Evolutionary conservation across 73 alveolate species (phyloP).

Genomic region (Tetrahymena borealis): DNA sequence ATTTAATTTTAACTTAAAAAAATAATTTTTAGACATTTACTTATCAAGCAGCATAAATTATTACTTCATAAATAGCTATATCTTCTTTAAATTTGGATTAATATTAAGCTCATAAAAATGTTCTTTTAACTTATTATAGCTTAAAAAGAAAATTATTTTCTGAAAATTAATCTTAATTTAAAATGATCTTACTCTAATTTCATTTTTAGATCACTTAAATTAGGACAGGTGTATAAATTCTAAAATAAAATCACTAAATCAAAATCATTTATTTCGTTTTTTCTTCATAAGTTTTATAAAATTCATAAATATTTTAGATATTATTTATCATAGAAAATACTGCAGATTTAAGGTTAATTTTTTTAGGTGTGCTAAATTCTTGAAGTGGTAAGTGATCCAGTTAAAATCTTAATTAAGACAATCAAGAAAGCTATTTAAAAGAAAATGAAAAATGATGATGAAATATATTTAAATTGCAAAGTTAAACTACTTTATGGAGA

Average conservation of each 20-base stretch:
- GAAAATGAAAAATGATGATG: background rate
- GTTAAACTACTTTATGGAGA: background rate
- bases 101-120: background rate
- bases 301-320: background rate
- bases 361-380: background rate
- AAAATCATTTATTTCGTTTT: background rate
- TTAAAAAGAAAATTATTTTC: background rate
- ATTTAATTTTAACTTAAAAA: background rate
- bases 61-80: background rate
- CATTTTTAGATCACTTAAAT: background rate
- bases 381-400: background rate
- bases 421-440: background rate
- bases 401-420: background rate
- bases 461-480: background rate
- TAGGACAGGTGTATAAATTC: background rate
- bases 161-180: background rate
- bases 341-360: background rate
- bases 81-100: background rate
- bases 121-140: background rate
- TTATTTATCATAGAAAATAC: background rate
- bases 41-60: background rate
- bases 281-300: background rate
- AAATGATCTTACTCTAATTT: background rate
- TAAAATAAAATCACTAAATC: background rate
- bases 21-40: background rate